Conservation (phyloP, 2,329 filamentous ascomycete species). For the Colletotrichum musicola region DNA sequence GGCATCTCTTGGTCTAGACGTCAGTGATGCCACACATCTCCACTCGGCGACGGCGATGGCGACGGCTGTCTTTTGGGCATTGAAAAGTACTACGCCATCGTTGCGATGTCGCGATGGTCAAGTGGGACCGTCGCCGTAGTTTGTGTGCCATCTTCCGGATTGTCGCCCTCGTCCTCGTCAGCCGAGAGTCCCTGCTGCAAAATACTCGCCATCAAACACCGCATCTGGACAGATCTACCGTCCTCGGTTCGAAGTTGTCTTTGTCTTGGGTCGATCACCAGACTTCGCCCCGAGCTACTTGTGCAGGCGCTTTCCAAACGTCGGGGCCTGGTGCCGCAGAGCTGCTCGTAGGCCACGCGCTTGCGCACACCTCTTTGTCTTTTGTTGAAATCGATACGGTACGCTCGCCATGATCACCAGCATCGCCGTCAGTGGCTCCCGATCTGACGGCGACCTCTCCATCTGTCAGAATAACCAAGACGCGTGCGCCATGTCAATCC, state of each 20-base stretch:
- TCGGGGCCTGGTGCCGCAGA: background rate
- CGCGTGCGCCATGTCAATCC: background rate
- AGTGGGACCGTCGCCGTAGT: background rate
- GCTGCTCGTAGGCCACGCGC: background rate
- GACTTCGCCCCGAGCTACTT: background rate
- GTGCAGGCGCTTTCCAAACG: background rate
- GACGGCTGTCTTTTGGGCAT: background rate
- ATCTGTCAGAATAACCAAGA: background rate
- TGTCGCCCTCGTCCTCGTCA: background rate
- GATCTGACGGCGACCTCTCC: background rate
- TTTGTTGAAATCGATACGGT: background rate
- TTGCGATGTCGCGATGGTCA: background rate
- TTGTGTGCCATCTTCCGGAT: background rate
- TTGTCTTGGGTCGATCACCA: slow-evolving; percentile 26
- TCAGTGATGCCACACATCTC: background rate
- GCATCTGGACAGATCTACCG: slow-evolving; percentile 9
- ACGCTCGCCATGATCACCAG: background rate
- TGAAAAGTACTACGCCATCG: background rate
- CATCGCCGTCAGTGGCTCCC: background rate
- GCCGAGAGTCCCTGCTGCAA: background rate
- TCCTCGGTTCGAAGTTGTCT: background rate
- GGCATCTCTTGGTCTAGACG: background rate
- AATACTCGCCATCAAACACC: background rate
- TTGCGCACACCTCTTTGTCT: slow-evolving; percentile 14
- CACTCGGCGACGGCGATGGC: background rate